Percentiles rank a stretch among this genome's conserved stretches.
Conservation (phyloP, 371 early-diverging fungal species). For the Capillidium heterosporum region DNA sequence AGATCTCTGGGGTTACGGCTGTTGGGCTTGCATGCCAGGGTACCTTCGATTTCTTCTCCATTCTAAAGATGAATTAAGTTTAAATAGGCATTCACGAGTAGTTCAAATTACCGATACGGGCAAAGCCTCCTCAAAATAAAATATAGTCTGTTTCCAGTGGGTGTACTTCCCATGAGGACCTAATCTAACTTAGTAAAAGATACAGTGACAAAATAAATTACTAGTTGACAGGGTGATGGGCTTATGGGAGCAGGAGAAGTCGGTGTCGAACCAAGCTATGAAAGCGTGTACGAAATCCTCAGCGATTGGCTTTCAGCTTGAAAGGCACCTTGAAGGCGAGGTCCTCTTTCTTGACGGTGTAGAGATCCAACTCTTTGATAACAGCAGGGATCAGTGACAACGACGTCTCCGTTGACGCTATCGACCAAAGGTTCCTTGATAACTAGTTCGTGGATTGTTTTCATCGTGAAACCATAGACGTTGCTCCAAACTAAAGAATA, state of each 20-base stretch:
- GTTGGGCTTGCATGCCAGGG: constrained; percentile 67
- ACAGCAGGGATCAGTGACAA: constrained; percentile 49
- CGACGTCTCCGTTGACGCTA: constrained; percentile 58
- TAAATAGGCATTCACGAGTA: background rate
- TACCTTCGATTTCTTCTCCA: constrained; percentile 71
- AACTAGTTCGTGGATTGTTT: constrained; percentile 69
- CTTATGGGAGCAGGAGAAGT: constrained; percentile 70
- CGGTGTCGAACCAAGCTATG: constrained; percentile 86
- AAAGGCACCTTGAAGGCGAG: constrained; percentile 67
- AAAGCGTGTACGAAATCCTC: constrained; percentile 81
- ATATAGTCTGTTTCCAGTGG: constrained; percentile 97
- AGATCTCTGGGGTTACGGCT: constrained; percentile 79
- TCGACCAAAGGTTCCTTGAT: constrained; percentile 87
- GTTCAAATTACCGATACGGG: constrained; percentile 22
- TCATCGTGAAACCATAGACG: constrained; percentile 88
- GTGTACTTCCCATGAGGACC: constrained; percentile 69
- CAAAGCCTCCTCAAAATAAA: constrained; percentile 60
- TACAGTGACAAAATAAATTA: background rate
- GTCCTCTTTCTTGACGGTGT: constrained; percentile 65
- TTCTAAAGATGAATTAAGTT: constrained; percentile 19
- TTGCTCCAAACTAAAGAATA: constrained; percentile 53
- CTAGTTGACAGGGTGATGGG: constrained; percentile 81
- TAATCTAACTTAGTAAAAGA: background rate
- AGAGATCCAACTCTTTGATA: constrained; percentile 67
- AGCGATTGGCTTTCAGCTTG: constrained; percentile 45